Evolutionary conservation across 169 alveolate species (phyloP).

Genomic region (Plasmodium adleri): DNA sequence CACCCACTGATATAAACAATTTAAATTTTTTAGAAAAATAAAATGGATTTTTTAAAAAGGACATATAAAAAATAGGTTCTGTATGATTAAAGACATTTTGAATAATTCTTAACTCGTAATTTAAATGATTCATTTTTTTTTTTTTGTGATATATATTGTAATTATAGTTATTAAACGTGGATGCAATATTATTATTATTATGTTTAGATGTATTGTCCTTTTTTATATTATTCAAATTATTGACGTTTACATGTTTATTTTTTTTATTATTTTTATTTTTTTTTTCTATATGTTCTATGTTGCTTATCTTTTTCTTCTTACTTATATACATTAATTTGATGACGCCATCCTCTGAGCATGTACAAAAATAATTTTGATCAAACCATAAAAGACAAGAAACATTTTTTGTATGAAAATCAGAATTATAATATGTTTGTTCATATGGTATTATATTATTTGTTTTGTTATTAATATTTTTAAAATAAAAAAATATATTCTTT

Average conservation of each 20-base stretch:
- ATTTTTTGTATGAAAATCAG: conserved; percentile 49
- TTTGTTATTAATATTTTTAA: conserved; percentile 25
- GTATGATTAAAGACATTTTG: conserved; percentile 59
- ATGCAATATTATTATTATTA: neutral
- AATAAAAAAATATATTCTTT: conserved; percentile 21
- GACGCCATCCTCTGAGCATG: conserved; percentile 70
- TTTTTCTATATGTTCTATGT: neutral
- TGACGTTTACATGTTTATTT: neutral
- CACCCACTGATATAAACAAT: conserved; percentile 52
- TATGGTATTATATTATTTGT: conserved; percentile 28
- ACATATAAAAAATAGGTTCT: conserved; percentile 61
- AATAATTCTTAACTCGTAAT: conserved; percentile 19
- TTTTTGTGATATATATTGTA: neutral
- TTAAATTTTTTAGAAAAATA: conserved; percentile 28
- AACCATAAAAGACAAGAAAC: conserved; percentile 63
- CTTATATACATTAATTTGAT: conserved; percentile 19
- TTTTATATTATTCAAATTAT: too few relatives aligned
- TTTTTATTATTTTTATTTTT: neutral
- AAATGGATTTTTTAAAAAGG: conserved; percentile 51
- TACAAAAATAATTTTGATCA: conserved; percentile 25
- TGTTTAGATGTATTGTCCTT: neutral
- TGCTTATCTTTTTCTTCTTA: too few relatives aligned
- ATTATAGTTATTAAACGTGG: neutral
- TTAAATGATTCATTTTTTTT: neutral
- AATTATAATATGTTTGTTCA: conserved; percentile 30